These are phyloP conservation scores for Suhomyces coccinellae DNA, from an alignment of 1,139 yeast genomes.

Conservation along the genomic window DNA sequence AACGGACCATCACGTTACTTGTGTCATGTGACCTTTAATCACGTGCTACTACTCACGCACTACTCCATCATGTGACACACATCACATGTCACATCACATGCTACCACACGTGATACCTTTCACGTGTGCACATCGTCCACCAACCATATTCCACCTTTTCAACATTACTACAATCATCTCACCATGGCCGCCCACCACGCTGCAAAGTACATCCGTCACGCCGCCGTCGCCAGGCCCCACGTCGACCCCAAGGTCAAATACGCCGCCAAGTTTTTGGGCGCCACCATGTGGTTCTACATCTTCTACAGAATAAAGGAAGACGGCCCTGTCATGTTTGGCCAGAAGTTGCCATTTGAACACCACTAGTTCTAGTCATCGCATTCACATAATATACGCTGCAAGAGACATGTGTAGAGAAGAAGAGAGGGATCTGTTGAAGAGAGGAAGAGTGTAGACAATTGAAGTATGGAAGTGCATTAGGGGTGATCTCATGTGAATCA, in stretches of 20 bases:
- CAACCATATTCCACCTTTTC: conserved; percentile 15
- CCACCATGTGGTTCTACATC: conserved; percentile 87
- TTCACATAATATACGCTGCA: conserved; percentile 2
- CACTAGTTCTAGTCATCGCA: conserved; percentile 19
- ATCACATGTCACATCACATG: too few relatives aligned
- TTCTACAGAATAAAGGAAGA: conserved; percentile 77
- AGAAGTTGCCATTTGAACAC: conserved; percentile 45
- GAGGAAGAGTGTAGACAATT: not conserved
- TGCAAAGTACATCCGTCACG: conserved; percentile 53
- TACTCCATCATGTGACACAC: too few relatives aligned
- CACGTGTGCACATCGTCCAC: conserved; percentile 9
- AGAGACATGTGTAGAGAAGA: not conserved
- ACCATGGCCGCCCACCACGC: conserved; percentile 44
- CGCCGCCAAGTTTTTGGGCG: conserved; percentile 68
- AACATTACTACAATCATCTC: conserved; percentile 1
- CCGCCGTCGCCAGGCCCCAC: conserved; percentile 54
- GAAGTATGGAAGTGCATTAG: too few relatives aligned
- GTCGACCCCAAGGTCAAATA: conserved; percentile 55
- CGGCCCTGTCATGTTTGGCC: conserved; percentile 58
- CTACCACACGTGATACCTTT: not conserved
- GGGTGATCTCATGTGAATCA: too few relatives aligned
- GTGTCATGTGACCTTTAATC: too few relatives aligned
- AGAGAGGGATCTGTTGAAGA: not conserved
- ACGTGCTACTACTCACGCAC: too few relatives aligned
- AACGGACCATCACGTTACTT: too few relatives aligned